Base-by-base conservation (phyloP, 2,329 filamentous ascomycete species). In the Ceratocystis cacaofunesta region DNA sequence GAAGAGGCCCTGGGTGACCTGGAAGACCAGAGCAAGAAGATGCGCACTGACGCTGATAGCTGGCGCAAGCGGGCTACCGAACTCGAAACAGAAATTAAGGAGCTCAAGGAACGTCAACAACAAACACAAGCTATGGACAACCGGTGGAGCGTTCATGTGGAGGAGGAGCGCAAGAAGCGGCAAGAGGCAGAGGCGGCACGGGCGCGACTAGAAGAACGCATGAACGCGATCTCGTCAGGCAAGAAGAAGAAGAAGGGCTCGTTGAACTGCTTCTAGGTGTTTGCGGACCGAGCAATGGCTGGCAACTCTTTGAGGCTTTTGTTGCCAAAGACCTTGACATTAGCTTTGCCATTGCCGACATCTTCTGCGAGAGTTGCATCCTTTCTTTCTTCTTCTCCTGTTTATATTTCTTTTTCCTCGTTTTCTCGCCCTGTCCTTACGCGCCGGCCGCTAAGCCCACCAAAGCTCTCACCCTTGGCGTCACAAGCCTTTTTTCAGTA, bases 221-320 rank as follows among this genome's bases (percentile, higher is more conserved):
- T 99, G 86, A 91, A 92, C 72, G 87, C 89, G 67, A 87, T 94
- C 74, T 92, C 87, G 76, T 85, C 82, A 73, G 87, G 89, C 78
- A 94, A 95, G 80, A 96, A 92, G 82, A 92, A 95, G 84, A 92
- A 91, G 81, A 96, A 95, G 83, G 85, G 88, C 72, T 92, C 88
- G 70, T 82, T 99, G 76, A 97, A 96, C 79, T 99, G 94, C 82
- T 99, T 99, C 80, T 96, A 90, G 76, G 68, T 65, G 71, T 71
- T 63, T 69, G 68, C 69, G 69, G 70, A 62, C 43, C 63, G 50
- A 36, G 44, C 36, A 50, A 48, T 63, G 61, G 55, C 61, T 57
- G 63, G 30, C 61, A 63, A 41, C 57, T 63, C 41, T 66, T 63
- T 43, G 30, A 7, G 60, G 19, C 22, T 41, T 44, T 25, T 62